These are phyloP conservation scores for Ulota crispa DNA, from an alignment of 225 moss, liverwort and hornwort species.

Conservation along the genomic window DNA sequence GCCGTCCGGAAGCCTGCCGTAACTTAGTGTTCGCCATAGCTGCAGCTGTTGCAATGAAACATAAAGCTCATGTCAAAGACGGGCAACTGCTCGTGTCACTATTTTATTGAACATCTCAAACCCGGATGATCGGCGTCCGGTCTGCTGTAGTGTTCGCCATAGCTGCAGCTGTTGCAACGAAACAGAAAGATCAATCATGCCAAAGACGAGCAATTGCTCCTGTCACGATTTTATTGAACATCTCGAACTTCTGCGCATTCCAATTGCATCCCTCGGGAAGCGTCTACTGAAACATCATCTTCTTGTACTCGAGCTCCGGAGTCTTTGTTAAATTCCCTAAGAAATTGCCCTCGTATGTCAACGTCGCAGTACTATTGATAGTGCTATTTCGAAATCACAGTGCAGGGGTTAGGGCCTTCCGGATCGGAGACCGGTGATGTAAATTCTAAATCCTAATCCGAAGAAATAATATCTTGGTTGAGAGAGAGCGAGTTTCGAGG, in stretches of 20 bases:
- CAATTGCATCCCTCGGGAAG: not conserved
- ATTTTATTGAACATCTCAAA: constrained; percentile 47
- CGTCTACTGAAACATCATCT: constrained; percentile 22
- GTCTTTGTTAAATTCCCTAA: constrained; percentile 10
- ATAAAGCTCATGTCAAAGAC: constrained; percentile 59
- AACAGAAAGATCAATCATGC: constrained; percentile 64
- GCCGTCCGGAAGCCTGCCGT: too few species aligned
- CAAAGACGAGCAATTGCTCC: constrained; percentile 37
- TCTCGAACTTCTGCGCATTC: constrained; percentile 41
- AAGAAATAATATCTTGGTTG: not conserved
- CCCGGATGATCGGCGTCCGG: not conserved
- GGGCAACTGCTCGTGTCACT: constrained; percentile 34
- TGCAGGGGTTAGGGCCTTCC: not conserved
- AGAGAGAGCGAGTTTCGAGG: not conserved
- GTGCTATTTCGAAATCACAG: not conserved
- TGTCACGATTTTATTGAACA: constrained; percentile 46
- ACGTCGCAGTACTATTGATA: not conserved
- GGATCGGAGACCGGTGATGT: constrained; percentile 22
- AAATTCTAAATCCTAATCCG: not conserved
- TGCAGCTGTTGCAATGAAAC: constrained; percentile 56
- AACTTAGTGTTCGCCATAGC: constrained; percentile 70
- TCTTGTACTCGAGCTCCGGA: constrained; percentile 23
- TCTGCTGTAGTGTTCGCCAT: constrained; percentile 61
- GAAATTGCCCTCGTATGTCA: constrained; percentile 25
- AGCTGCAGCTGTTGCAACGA: constrained; percentile 57